Base-by-base conservation (phyloP, 73 alveolate genomes). In the Effrenium voratum region DNA sequence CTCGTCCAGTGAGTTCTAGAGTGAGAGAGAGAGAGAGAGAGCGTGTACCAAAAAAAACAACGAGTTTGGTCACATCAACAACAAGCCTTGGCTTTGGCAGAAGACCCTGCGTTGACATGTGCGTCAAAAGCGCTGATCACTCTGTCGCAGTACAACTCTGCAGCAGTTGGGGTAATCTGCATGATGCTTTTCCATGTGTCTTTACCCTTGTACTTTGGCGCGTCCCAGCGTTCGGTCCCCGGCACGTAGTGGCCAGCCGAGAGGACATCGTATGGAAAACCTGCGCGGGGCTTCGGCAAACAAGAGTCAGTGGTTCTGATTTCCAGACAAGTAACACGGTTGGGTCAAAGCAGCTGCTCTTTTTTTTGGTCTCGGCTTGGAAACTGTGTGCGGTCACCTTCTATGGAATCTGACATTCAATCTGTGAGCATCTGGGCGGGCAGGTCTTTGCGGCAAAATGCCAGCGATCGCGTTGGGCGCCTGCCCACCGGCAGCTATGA, bases 381-480 rank as follows among this genome's bases (percentile, higher is more conserved):
- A 36, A n/a, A n/a, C 59, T 15, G 30, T 55, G 12, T 55, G 68
- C 22, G 68, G 68, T 15, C 12, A 15, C 30, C 68, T 55, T 55
- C 86, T 75, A 57, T 75, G 86, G 45, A 75, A 75, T 41, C 86
- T 75, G 22, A 75, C 86, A 4, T 36, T 52, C 57, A 75, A 43
- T 4, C 13, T 6, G 19, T 75, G 86, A 2, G 86, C 59, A 5
- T 6, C n/a, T 13, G 86, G 59, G 3, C 57, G 52, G 30, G 86
- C 38, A 3, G 38, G 59, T 57, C 86, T 75, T 41, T 3, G 41
- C 57, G 55, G 86, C 40, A 75, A 41, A 75, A 40, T 40, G 45
- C 86, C 13, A 16, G 26, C 77, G 26, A 63, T 22, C 77, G 40
- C 77, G 8, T 63, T 22, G 40, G 8, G 43, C 12, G 5, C 43